Percentiles rank a stretch among this genome's conserved stretches.
Evolutionary conservation across 345 rosid species (phyloP).

Genomic region (Odontarrhena argentea): DNA sequence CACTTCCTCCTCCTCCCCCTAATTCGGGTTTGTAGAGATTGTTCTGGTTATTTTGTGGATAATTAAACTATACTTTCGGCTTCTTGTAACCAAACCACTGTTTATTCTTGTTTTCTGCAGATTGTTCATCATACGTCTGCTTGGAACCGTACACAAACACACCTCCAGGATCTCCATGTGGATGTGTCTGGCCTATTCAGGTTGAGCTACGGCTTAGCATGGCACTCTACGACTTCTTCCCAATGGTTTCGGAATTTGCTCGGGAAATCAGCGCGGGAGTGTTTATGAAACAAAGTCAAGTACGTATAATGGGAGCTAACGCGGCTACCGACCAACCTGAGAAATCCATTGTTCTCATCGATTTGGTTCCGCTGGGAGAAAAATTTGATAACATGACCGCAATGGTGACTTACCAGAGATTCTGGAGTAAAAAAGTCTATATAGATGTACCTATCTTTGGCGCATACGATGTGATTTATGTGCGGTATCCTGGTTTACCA

Average conservation of each 20-base stretch:
- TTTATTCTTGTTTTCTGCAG: conserved; percentile 48
- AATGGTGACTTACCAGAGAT: conserved; percentile 74
- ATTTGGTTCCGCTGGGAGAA: conserved; percentile 85
- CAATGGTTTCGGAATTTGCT: conserved; percentile 89
- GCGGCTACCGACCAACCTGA: conserved; percentile 85
- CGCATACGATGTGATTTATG: conserved; percentile 76
- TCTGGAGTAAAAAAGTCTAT: conserved; percentile 75
- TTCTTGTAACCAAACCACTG: conserved; percentile 7
- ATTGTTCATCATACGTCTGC: conserved; percentile 77
- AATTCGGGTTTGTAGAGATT: conserved; percentile 60
- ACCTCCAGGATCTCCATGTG: conserved; percentile 94
- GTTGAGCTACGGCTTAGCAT: conserved; percentile 77
- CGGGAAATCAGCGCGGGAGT: conserved; percentile 76
- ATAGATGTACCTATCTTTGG: conserved; percentile 69
- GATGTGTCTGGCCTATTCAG: conserved; percentile 94
- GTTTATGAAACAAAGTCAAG: conserved; percentile 97
- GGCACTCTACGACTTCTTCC: conserved; percentile 90
- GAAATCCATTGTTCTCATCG: conserved; percentile 77
- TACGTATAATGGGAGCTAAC: conserved; percentile 89
- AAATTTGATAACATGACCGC: conserved; percentile 81
- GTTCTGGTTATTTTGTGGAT: neutral
- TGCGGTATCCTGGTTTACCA: conserved; percentile 90
- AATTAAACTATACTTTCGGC: neutral
- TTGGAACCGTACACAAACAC: conserved; percentile 82
- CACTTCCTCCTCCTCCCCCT: conserved; percentile 96